Conservation (phyloP, 208 protist genomes). For the Herpetomonas samuelpessoai region DNA sequence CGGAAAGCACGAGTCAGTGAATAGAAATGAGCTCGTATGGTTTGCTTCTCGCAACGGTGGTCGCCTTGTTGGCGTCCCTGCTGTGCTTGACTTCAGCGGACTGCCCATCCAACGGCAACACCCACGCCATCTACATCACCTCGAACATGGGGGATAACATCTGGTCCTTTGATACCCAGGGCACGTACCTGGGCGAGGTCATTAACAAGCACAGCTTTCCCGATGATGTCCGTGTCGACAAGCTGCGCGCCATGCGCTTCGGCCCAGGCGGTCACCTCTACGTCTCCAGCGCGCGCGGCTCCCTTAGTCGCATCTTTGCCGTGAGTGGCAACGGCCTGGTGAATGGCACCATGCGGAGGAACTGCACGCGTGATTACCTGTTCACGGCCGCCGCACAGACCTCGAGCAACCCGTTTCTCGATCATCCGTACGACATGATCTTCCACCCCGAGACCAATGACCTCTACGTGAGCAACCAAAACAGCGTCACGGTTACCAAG, state of each 20-base stretch:
- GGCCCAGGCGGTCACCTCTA: constrained; percentile 81
- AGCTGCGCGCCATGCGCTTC: constrained; percentile 82
- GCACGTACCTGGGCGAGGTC: constrained; percentile 74
- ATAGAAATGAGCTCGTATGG: too few species aligned
- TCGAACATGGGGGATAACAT: constrained; percentile 89
- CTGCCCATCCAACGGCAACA: constrained; percentile 88
- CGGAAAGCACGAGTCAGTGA: too few species aligned
- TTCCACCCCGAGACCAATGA: constrained; percentile 71
- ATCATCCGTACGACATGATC: constrained; percentile 84
- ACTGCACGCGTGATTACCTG: constrained; percentile 80
- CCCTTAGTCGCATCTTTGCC: constrained; percentile 84
- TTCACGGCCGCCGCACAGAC: constrained; percentile 68
- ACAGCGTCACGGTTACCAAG: constrained; percentile 74
- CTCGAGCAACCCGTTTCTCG: constrained; percentile 67
- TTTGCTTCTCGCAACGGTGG: constrained; percentile 6
- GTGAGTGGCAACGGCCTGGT: constrained; percentile 87
- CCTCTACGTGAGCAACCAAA: constrained; percentile 87
- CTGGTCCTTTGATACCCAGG: constrained; percentile 80
- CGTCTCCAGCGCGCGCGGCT: constrained; percentile 75
- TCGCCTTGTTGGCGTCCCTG: background rate
- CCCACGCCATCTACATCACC: constrained; percentile 80
- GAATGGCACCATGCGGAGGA: constrained; percentile 59
- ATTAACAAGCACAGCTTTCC: constrained; percentile 70
- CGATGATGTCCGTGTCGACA: constrained; percentile 59
- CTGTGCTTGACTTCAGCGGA: constrained; percentile 4